Evolutionary conservation across 495 filamentous ascomycete genomes (phyloP).

Genomic region (Ramalina intermedia): DNA sequence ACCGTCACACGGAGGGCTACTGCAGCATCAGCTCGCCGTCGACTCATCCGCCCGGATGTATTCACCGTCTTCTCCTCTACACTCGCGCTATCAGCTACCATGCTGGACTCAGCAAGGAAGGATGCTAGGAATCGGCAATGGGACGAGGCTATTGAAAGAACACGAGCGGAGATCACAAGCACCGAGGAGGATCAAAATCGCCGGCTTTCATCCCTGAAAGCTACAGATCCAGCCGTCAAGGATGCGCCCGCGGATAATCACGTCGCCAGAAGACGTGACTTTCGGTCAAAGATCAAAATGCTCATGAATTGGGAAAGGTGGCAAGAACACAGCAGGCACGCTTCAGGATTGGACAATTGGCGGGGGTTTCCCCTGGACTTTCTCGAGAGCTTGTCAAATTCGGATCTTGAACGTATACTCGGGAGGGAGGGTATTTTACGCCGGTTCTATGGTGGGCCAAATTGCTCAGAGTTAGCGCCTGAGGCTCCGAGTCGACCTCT

Average conservation of each 20-base stretch:
- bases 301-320: constrained; percentile 1
- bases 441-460: constrained; percentile 5
- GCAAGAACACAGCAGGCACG: constrained; percentile 1
- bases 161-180: constrained; percentile 25
- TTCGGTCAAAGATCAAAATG: too few relatives aligned
- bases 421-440: constrained; percentile 1
- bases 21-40: constrained; percentile 26
- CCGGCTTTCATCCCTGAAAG: constrained; percentile 4
- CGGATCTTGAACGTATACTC: constrained; percentile 4
- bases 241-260: too few relatives aligned
- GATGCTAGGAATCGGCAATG: constrained; percentile 36
- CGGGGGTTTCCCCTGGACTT: constrained; percentile 7
- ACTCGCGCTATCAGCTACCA: constrained; percentile 43
- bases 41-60: constrained; percentile 32
- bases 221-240: not conserved
- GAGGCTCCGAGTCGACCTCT: not conserved
- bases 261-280: too few relatives aligned
- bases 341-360: constrained; percentile 12
- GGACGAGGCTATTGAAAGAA: constrained; percentile 38
- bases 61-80: constrained; percentile 49
- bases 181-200: constrained; percentile 13
- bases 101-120: constrained; percentile 40
- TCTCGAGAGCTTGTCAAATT: constrained; percentile 7
- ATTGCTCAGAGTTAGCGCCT: not conserved
- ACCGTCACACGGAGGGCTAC: constrained; percentile 30